Conservation (phyloP, 495 filamentous ascomycete genomes). For the Talaromyces adpressus region DNA sequence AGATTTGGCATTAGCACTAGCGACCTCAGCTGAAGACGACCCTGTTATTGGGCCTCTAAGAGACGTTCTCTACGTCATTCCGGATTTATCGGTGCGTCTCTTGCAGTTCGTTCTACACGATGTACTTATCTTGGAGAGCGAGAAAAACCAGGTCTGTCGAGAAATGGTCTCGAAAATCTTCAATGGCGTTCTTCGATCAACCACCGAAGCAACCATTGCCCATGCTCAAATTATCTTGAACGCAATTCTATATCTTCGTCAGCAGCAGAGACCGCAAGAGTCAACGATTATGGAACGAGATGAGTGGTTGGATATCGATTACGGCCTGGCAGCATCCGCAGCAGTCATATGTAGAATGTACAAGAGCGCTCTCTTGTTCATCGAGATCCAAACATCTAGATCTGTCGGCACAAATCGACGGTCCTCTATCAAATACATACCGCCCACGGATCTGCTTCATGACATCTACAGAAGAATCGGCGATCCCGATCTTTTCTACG, state of each 20-base stretch:
- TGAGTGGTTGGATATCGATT: slow-evolving; percentile 81
- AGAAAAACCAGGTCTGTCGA: slow-evolving; percentile 19
- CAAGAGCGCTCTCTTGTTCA: slow-evolving; percentile 77
- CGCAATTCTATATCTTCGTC: slow-evolving; percentile 80
- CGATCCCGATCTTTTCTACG: slow-evolving; percentile 94
- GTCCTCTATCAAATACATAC: slow-evolving; percentile 52
- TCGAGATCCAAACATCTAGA: slow-evolving; percentile 62
- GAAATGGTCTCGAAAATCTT: slow-evolving; percentile 39
- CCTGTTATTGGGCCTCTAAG: slow-evolving; percentile 59
- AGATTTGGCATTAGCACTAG: slow-evolving; percentile 53
- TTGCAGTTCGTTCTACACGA: slow-evolving; percentile 80
- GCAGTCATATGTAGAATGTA: slow-evolving; percentile 79
- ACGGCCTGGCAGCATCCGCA: slow-evolving; percentile 61
- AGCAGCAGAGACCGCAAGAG: slow-evolving; percentile 70
- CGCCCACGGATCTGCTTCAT: slow-evolving; percentile 62
- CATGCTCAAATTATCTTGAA: slow-evolving; percentile 61
- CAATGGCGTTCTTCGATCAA: slow-evolving; percentile 22
- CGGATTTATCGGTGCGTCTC: slow-evolving; percentile 59
- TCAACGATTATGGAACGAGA: slow-evolving; percentile 68
- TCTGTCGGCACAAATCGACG: slow-evolving; percentile 52
- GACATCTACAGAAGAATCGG: slow-evolving; percentile 84
- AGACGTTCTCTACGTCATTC: slow-evolving; percentile 52
- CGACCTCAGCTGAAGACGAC: slow-evolving; percentile 50
- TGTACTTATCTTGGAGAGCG: slow-evolving; percentile 51
- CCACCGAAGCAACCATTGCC: slow-evolving; percentile 28